Evolutionary conservation across 2,329 filamentous ascomycete genomes (phyloP).

Genomic region (Magnaporthiopsis rhizophila): DNA sequence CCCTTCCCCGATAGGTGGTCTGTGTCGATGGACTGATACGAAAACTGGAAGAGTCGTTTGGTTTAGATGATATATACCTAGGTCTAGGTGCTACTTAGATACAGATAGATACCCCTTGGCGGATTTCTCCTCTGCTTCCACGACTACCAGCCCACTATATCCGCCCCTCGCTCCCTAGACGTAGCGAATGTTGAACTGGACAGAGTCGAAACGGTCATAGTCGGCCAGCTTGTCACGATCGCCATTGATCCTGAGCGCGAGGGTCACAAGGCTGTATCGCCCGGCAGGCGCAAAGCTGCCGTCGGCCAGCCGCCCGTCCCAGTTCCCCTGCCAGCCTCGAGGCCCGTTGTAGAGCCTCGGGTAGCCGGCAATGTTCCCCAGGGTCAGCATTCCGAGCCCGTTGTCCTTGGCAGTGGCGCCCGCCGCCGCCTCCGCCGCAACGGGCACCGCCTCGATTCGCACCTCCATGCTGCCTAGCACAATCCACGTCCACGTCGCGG

Average conservation of each 20-base stretch:
- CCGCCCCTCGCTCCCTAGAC: too few relatives aligned
- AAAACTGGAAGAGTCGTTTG: background rate
- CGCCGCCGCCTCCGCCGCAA: background rate
- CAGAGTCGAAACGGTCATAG: background rate
- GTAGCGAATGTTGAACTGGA: background rate
- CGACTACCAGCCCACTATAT: too few relatives aligned
- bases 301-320: conserved; percentile 2
- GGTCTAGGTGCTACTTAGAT: background rate
- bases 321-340: background rate
- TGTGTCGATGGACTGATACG: background rate
- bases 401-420: conserved; percentile 1
- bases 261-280: background rate
- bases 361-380: background rate
- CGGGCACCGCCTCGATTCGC: conserved; percentile 1
- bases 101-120: background rate
- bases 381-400: background rate
- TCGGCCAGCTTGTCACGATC: background rate
- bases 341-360: background rate
- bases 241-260: conserved; percentile 3
- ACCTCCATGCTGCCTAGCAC: conserved; percentile 3
- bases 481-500: background rate
- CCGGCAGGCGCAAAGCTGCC: background rate
- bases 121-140: too few relatives aligned
- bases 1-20: too few relatives aligned
- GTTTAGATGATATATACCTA: background rate